Percentiles rank a stretch among this genome's conserved stretches.
phyloP scores from a whole-genome alignment of 441 rosid genomes.

The Pelargonium citronellum region DNA sequence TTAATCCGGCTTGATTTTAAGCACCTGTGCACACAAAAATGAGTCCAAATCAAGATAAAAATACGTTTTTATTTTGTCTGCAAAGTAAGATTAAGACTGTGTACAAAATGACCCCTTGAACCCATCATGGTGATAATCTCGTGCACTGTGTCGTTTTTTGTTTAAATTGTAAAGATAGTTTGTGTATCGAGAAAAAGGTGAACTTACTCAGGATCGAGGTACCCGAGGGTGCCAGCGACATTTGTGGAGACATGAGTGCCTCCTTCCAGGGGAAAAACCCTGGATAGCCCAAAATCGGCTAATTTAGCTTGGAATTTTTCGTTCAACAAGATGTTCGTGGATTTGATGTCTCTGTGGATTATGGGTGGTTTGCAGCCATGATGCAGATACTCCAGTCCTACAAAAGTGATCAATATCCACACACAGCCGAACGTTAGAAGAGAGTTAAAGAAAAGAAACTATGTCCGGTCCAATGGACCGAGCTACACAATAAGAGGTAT shows the following conservation, averaged over 20 bases:
- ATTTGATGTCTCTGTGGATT: conserved; percentile 14
- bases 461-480: too few relatives aligned
- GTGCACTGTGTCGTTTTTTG: too few relatives aligned
- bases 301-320: conserved; percentile 14
- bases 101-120: too few relatives aligned
- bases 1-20: not conserved
- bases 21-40: not conserved
- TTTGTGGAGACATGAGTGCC: conserved; percentile 5
- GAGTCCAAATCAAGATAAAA: too few relatives aligned
- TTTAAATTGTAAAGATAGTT: not conserved
- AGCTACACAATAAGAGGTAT: too few relatives aligned
- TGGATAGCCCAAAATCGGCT: conserved; percentile 16
- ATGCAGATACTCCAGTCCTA: conserved; percentile 16
- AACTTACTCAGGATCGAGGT: conserved; percentile 17
- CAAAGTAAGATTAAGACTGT: too few relatives aligned
- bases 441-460: too few relatives aligned
- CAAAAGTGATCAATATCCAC: not conserved
- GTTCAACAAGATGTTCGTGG: conserved; percentile 9
- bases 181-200: not conserved
- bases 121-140: too few relatives aligned
- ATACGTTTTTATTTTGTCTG: too few relatives aligned
- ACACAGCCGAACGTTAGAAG: too few relatives aligned
- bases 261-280: not conserved
- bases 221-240: conserved; percentile 10
- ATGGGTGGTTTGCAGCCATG: conserved; percentile 13